Percentiles rank a stretch among this genome's conserved stretches.
Conservation (phyloP, 345 rosid species). For the Chamaenerion angustifolium region DNA sequence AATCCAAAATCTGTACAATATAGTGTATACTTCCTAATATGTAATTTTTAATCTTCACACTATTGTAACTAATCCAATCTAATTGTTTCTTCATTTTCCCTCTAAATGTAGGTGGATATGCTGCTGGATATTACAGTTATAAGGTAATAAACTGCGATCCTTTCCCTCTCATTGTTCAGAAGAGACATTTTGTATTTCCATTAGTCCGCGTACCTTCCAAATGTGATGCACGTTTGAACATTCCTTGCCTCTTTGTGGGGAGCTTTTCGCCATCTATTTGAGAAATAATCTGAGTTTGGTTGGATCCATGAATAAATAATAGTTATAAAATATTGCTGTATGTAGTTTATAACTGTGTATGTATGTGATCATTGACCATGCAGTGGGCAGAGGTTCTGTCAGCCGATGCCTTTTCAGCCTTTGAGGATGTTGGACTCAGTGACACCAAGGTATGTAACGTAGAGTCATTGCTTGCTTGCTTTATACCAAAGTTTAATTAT, state of each 20-base stretch:
- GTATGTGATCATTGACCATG: constrained; percentile 19
- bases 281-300: background rate
- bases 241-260: too few species aligned
- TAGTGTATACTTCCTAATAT: background rate
- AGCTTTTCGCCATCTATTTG: too few species aligned
- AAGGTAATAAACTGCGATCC: constrained; percentile 32
- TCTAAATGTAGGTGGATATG: constrained; percentile 56
- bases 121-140: constrained; percentile 96
- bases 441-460: constrained; percentile 43
- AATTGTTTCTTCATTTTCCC: constrained; percentile 4
- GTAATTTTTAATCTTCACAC: background rate
- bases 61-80: background rate
- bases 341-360: background rate
- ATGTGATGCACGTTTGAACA: too few species aligned
- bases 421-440: constrained; percentile 82
- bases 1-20: constrained; percentile 4
- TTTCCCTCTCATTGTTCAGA: too few species aligned
- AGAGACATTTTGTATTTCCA: too few species aligned
- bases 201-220: too few species aligned
- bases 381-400: constrained; percentile 98
- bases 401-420: constrained; percentile 96
- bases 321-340: background rate
- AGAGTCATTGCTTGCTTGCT: background rate
- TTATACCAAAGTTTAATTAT: background rate
- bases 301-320: background rate